Evolutionary conservation across 192 early-diverging fungal species (phyloP).

Genomic region (Linnemannia hyalina): DNA sequence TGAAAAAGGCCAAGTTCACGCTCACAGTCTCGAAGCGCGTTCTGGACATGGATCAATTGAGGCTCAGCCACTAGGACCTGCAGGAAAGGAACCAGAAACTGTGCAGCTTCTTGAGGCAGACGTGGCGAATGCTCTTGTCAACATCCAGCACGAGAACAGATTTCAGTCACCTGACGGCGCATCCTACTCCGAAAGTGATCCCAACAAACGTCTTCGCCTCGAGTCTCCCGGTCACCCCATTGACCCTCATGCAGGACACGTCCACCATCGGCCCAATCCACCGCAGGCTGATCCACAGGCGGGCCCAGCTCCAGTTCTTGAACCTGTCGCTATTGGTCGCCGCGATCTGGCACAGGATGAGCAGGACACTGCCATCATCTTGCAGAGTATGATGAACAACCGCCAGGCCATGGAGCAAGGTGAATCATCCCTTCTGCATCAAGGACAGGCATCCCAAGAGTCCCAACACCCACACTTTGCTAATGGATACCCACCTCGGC

Average conservation of each 20-base stretch:
- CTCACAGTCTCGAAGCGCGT: background rate
- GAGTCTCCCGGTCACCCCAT: slow-evolving; percentile 13
- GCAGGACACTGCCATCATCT: slow-evolving; percentile 24
- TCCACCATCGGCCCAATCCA: slow-evolving; percentile 1
- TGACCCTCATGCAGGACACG: background rate
- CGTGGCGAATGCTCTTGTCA: slow-evolving; percentile 36
- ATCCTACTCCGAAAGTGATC: background rate
- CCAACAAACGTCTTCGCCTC: slow-evolving; percentile 8
- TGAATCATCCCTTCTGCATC: background rate
- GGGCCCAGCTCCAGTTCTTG: background rate
- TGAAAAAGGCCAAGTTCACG: background rate
- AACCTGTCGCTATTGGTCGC: background rate
- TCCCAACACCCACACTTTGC: background rate
- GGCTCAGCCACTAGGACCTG: background rate
- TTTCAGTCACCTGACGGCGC: slow-evolving; percentile 30
- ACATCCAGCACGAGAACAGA: slow-evolving; percentile 38
- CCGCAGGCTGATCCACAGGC: background rate
- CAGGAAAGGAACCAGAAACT: slow-evolving; percentile 22
- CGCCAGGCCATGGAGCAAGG: slow-evolving; percentile 18
- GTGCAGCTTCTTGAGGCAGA: slow-evolving; percentile 30
- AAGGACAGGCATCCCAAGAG: slow-evolving; percentile 4
- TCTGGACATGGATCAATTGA: background rate
- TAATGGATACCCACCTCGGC: background rate
- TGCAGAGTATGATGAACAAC: slow-evolving; percentile 43
- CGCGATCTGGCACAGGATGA: slow-evolving; percentile 26